Base-by-base conservation (phyloP, 805 yeast species). In the Blastobotrys parvus region DNA sequence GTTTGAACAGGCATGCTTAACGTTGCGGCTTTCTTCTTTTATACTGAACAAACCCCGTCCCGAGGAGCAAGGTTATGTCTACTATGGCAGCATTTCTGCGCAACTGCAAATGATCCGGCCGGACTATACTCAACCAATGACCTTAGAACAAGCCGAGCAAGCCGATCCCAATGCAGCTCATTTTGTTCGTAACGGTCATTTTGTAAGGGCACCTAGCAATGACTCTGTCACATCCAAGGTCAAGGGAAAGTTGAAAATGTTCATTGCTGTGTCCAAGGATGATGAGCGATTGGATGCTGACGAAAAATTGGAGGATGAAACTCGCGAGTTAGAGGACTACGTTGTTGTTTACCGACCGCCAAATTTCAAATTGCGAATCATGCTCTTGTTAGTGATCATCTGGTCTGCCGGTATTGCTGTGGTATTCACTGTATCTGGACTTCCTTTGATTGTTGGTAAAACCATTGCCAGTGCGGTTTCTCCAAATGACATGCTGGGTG, bases 301-400 rank as follows among this genome's bases (percentile, higher is more conserved):
- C n/a, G 69, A 67, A 13, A 66, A 65, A 15, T 71, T 67, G 32
- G 69, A 64, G 17, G 69, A 66, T 41, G 37, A 17, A 11, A 27
- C 20, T 5, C 7, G 19, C 18, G 64, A 65, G 20, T 63, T 67
- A 21, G 65, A 68, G 44, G 60, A 62, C 1, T 87, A 89, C 60
- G 70, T 75, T 2, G 75, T 89, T 22, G 96, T 89, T 2, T 94
- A 89, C 63, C 70, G 86, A 36, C 97, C 99, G 3, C 94, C 95
- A 1, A 52, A 71, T 39, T 85, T 90, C 60, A 71, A 77, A 41
- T 25, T 55, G 2, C 70, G 96, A 45, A 70, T 87, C 29, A 65
- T 72, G 18, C 63, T 55, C 0, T 58, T 83, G 35, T 61, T 76
- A 18, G 48, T 62, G 6, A 54, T 64, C 58, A 58, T 76, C 13